Conservation (phyloP, 805 yeast species). For the Ogataea degrootiae region DNA sequence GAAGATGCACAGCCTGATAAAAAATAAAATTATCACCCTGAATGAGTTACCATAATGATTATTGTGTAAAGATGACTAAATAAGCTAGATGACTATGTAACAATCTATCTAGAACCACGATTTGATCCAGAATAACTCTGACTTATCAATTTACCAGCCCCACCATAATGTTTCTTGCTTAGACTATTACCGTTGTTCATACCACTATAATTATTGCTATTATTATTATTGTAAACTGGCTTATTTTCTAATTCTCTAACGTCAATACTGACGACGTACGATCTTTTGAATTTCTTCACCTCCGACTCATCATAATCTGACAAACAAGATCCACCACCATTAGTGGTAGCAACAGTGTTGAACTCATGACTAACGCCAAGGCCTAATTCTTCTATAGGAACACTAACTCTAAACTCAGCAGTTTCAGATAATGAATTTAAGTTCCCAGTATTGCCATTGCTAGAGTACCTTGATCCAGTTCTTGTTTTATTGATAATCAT, state of each 20-base stretch:
- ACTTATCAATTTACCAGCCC: too few species aligned
- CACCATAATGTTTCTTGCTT: too few species aligned
- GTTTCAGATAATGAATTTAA: slow-evolving; percentile 23
- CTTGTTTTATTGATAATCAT: slow-evolving; percentile 36
- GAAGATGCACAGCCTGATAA: too few species aligned
- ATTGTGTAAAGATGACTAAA: too few species aligned
- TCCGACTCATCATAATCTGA: slow-evolving; percentile 10
- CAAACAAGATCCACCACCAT: slow-evolving; percentile 5
- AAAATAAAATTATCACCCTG: too few species aligned
- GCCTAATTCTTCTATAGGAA: slow-evolving; percentile 32
- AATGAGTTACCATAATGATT: too few species aligned
- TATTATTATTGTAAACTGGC: slow-evolving; percentile 1
- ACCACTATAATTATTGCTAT: too few species aligned
- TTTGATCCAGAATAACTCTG: too few species aligned
- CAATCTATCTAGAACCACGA: too few species aligned
- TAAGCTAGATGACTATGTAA: too few species aligned
- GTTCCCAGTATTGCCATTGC: slow-evolving; percentile 11
- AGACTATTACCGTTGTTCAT: too few species aligned
- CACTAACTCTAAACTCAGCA: slow-evolving; percentile 39
- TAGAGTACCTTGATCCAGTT: not conserved
- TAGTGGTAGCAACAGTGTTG: slow-evolving; percentile 1
- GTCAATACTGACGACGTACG: slow-evolving; percentile 39
- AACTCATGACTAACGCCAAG: slow-evolving; percentile 15
- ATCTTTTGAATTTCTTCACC: slow-evolving; percentile 27
- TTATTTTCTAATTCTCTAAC: slow-evolving; percentile 37